Evolutionary conservation across 139 green algal genomes (phyloP).

Genomic region (Marvania coccoides): DNA sequence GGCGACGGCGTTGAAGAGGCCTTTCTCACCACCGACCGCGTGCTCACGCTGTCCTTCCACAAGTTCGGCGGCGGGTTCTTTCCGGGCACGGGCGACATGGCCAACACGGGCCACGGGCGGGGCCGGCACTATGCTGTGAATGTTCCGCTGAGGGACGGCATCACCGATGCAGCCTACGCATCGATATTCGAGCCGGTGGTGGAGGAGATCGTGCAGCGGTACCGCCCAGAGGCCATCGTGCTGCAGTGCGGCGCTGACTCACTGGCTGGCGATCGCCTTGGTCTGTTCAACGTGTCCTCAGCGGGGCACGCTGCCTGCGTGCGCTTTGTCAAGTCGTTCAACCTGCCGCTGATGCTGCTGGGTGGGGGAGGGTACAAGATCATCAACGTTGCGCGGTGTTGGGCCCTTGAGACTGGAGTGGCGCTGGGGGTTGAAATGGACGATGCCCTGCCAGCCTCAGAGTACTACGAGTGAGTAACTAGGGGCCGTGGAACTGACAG

Average conservation of each 20-base stretch:
- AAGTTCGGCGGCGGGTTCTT: slow-evolving; percentile 91
- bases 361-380: slow-evolving; percentile 97
- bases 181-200: slow-evolving; percentile 79
- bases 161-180: slow-evolving; percentile 73
- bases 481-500: too few species aligned
- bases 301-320: slow-evolving; percentile 78
- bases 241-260: slow-evolving; percentile 90
- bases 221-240: slow-evolving; percentile 82
- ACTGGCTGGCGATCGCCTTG: slow-evolving; percentile 84
- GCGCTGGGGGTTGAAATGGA: slow-evolving; percentile 48
- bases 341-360: slow-evolving; percentile 54
- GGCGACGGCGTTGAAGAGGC: slow-evolving; percentile 83
- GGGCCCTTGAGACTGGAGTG: slow-evolving; percentile 87
- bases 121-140: slow-evolving; percentile 44
- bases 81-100: slow-evolving; percentile 83
- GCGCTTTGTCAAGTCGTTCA: slow-evolving; percentile 61
- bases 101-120: slow-evolving; percentile 64
- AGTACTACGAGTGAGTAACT: slow-evolving; percentile 93
- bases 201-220: slow-evolving; percentile 74
- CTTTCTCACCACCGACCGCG: slow-evolving; percentile 71
- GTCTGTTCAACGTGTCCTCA: slow-evolving; percentile 84
- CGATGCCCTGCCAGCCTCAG: slow-evolving; percentile 75
- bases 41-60: slow-evolving; percentile 80
- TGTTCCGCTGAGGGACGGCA: slow-evolving; percentile 71
- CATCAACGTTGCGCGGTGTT: slow-evolving; percentile 92